Evolutionary conservation across 352 stramenopile genomes (phyloP), one percentile per base, ranked within the genome.

Genomic region (Globisporangium lucens): DNA sequence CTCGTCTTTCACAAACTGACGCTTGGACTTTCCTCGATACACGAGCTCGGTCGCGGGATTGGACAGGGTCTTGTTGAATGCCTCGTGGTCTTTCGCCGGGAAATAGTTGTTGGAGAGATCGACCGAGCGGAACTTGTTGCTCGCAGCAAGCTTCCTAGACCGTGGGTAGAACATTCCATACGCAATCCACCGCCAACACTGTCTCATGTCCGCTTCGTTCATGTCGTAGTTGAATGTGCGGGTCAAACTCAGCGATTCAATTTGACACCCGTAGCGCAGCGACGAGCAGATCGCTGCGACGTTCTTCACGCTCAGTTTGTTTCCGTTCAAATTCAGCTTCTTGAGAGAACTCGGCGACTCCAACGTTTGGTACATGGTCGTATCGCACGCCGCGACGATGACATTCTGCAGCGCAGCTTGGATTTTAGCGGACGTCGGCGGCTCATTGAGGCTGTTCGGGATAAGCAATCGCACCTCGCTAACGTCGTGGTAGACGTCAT

Each of bases 191-290:
- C 29, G 29, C 29, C 29, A 30, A 4, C 29, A 30, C 29, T 30
- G 29, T 4, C 36, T 27, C 20, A 38, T 35, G 41, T 47, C 15
- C 4, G n/a, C 12, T 13, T 15, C 13, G 20, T 29, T 46, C 10
- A 27, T 9, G 12, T 20, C 12, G 9, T 41, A 41, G 17, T 27
- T 33, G 17, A 59, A 24, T 3, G 10, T 7, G 13, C n/a, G 38
- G 27, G 13, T 33, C 24, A 29, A 35, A 1, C 4, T 13, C 9
- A 60, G 4, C 22, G 24, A 13, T 10, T 47, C 33, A 10, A 66
- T 24, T 4, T 36, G 51, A n/a, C 24, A 66, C 20, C 51, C 30
- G 22, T 60, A 66, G 17, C 49, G 61, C n/a, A 66, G 49, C 49
- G 61, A 5, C 47, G 61, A 47, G n/a, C 61, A 66, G 9, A 66